These are phyloP conservation scores for Cordyceps tenuipes DNA, from an alignment of 2,329 filamentous ascomycete species.

Conservation along the genomic window DNA sequence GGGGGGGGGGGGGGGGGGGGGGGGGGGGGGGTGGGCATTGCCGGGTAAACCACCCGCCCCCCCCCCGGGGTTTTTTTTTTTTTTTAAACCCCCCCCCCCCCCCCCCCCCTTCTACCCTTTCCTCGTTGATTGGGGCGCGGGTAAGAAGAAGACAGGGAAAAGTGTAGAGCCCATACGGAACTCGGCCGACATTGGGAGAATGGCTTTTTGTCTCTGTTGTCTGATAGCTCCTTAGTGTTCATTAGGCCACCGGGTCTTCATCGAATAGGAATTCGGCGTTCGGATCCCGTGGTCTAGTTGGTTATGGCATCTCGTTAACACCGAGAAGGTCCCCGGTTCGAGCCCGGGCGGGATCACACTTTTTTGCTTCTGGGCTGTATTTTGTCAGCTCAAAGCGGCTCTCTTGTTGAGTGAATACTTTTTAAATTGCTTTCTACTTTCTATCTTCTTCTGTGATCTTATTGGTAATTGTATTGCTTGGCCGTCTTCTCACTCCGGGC, in stretches of 20 bases:
- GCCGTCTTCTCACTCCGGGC: not conserved
- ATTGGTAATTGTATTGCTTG: not conserved
- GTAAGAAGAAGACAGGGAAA: too few species aligned
- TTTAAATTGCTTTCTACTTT: slow-evolving; percentile 4
- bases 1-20: too few species aligned
- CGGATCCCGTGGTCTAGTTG: slow-evolving; percentile 13
- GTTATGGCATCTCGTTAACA: slow-evolving; percentile 13
- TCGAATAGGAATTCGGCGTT: slow-evolving; percentile 2
- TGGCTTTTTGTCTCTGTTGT: too few species aligned
- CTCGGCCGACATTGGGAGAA: too few species aligned
- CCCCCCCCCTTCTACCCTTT: too few species aligned
- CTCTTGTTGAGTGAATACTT: not conserved
- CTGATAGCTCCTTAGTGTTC: not conserved
- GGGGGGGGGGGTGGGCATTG: too few species aligned
- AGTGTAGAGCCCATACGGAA: too few species aligned
- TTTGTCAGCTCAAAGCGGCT: not conserved
- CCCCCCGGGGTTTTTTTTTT: too few species aligned
- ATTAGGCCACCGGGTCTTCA: not conserved
- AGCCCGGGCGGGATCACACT: slow-evolving; percentile 12
- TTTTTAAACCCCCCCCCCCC: too few species aligned
- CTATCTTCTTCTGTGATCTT: not conserved
- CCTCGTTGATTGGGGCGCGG: too few species aligned
- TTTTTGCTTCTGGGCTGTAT: slow-evolving; percentile 2
- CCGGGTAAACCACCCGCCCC: too few species aligned
- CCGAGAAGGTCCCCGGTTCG: slow-evolving; percentile 13